phyloP scores from a whole-genome alignment of 805 yeast species.

The Nakazawaea sp. region DNA sequence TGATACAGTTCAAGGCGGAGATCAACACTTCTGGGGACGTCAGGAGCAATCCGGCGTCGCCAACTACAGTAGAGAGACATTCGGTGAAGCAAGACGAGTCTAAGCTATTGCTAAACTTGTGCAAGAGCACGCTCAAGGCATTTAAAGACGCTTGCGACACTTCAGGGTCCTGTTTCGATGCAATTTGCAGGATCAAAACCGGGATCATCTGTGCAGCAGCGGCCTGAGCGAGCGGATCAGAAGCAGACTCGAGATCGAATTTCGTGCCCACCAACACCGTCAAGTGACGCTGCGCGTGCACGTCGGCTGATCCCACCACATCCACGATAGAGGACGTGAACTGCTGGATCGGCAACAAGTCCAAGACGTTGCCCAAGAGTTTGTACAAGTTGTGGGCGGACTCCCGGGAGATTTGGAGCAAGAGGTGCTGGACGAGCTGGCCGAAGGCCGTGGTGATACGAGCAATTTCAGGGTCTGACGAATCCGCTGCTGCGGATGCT shows the following conservation, averaged over 20 bases:
- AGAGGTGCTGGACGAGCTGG: slow-evolving; percentile 25
- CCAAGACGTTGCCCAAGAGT: slow-evolving; percentile 55
- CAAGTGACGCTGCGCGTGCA: slow-evolving; percentile 52
- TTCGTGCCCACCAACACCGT: slow-evolving; percentile 58
- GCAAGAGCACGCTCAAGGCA: slow-evolving; percentile 54
- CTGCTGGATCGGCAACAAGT: slow-evolving; percentile 66
- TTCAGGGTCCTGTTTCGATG: slow-evolving; percentile 30
- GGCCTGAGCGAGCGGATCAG: slow-evolving; percentile 38
- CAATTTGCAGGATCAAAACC: slow-evolving; percentile 35
- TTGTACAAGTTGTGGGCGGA: slow-evolving; percentile 39
- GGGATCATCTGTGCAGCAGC: slow-evolving; percentile 49
- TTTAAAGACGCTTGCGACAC: slow-evolving; percentile 67
- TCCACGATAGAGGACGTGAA: slow-evolving; percentile 57
- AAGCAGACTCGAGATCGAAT: slow-evolving; percentile 60
- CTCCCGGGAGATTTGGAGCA: slow-evolving; percentile 29
- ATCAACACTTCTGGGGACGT: slow-evolving; percentile 55
- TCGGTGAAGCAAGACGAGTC: slow-evolving; percentile 40
- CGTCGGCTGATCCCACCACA: slow-evolving; percentile 28
- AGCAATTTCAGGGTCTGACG: slow-evolving; percentile 15
- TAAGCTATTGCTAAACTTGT: slow-evolving; percentile 50
- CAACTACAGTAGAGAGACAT: slow-evolving; percentile 43
- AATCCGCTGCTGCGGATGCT: slow-evolving; percentile 25
- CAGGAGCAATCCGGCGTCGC: slow-evolving; percentile 47
- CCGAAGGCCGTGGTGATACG: slow-evolving; percentile 19
- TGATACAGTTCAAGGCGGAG: slow-evolving; percentile 66